Conservation (phyloP, 2,329 filamentous ascomycete species). For the Ceratocystis smalleyi region DNA sequence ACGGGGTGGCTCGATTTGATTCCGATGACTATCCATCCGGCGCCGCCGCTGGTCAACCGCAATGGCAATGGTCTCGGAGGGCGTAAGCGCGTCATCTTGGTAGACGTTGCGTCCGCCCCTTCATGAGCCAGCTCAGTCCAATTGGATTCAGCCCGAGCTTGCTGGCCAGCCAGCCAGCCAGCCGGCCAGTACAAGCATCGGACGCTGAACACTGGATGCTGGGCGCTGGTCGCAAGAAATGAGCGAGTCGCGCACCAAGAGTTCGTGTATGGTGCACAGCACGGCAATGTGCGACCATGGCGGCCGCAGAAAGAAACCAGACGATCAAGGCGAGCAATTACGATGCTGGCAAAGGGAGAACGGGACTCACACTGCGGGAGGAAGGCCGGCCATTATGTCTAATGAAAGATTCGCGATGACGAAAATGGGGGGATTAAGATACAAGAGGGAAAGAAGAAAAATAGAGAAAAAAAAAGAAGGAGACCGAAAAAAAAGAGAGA, state of each 20-base stretch:
- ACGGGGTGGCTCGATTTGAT: neutral
- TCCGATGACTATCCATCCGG: neutral
- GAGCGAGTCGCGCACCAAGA: neutral
- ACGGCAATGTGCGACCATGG: neutral
- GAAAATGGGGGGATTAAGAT: neutral
- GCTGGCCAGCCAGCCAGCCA: neutral
- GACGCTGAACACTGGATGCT: neutral
- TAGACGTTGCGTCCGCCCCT: too few relatives aligned
- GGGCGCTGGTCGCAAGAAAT: neutral
- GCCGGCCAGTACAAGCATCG: neutral
- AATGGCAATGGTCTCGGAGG: neutral
- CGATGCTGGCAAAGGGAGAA: neutral
- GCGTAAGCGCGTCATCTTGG: neutral
- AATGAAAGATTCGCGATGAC: neutral
- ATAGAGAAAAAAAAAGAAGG: neutral
- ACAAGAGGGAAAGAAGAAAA: neutral
- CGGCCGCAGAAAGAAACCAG: neutral
- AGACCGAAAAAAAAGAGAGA: neutral
- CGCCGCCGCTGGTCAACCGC: neutral
- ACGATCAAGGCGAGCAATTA: neutral
- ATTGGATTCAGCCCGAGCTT: too few relatives aligned
- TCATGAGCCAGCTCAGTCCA: too few relatives aligned
- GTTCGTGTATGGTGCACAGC: neutral
- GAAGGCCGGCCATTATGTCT: slow-evolving; percentile 18
- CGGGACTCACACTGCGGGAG: slow-evolving; percentile 18